Percentiles rank a stretch among this genome's conserved stretches.
Evolutionary conservation across 225 moss, liverwort and hornwort genomes (phyloP).

Genomic region (Polytrichum formosum): DNA sequence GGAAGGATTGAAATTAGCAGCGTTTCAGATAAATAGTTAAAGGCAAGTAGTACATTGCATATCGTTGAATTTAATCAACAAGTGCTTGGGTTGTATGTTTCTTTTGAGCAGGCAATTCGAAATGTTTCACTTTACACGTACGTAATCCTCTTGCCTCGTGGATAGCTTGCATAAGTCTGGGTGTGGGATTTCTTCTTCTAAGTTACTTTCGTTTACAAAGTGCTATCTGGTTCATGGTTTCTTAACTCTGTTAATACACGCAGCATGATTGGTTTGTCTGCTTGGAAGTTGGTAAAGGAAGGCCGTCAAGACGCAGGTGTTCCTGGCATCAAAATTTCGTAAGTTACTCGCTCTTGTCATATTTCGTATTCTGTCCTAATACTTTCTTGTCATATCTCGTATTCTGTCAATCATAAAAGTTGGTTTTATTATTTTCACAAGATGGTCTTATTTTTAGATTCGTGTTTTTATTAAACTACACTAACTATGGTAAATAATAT

Average conservation of each 20-base stretch:
- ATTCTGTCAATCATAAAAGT: neutral
- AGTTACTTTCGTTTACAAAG: too few relatives aligned
- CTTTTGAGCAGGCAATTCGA: slow-evolving; percentile 73
- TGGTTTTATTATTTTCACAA: neutral
- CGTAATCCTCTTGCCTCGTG: slow-evolving; percentile 3
- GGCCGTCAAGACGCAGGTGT: slow-evolving; percentile 50
- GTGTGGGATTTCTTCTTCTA: too few relatives aligned
- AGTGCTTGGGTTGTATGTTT: slow-evolving; percentile 11
- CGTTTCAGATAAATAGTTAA: too few relatives aligned
- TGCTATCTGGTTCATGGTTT: too few relatives aligned
- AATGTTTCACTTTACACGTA: slow-evolving; percentile 84
- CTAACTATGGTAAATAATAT: too few relatives aligned
- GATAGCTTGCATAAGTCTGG: too few relatives aligned
- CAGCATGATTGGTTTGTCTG: slow-evolving; percentile 82
- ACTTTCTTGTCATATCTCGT: neutral
- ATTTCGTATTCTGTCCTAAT: neutral
- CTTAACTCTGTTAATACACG: slow-evolving; percentile 4
- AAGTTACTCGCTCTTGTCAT: slow-evolving; percentile 1
- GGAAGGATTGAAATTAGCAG: too few relatives aligned
- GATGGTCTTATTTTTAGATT: neutral
- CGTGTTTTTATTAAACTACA: too few relatives aligned
- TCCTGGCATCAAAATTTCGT: slow-evolving; percentile 61
- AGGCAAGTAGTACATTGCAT: neutral
- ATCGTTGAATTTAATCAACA: slow-evolving; percentile 1
- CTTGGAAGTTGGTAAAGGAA: slow-evolving; percentile 42